Conservation (phyloP, 352 stramenopile species). For the Hyaloperonospora brassicae region DNA sequence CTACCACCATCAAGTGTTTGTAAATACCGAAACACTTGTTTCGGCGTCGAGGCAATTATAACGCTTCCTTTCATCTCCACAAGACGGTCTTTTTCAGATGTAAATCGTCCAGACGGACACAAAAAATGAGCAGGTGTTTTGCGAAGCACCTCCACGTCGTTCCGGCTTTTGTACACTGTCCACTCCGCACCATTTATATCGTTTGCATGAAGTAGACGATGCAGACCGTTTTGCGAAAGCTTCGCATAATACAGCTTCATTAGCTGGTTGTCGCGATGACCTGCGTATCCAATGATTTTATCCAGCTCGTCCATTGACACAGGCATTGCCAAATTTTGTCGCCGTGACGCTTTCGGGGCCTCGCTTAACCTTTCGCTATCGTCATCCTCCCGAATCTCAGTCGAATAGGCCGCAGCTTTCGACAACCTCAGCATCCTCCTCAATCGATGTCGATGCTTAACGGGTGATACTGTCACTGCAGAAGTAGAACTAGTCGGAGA, state of each 20-base stretch:
- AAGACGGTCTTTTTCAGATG: conserved; percentile 36
- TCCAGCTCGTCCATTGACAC: conserved; percentile 49
- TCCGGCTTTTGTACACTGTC: conserved; percentile 31
- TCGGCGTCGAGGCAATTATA: conserved; percentile 35
- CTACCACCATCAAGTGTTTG: conserved; percentile 42
- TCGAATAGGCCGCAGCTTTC: conserved; percentile 25
- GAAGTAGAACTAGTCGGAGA: conserved; percentile 20
- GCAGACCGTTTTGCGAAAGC: conserved; percentile 48
- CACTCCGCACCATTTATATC: conserved; percentile 32
- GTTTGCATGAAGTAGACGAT: conserved; percentile 41
- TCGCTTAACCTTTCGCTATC: conserved; percentile 22
- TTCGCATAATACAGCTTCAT: conserved; percentile 72
- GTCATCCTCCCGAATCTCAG: conserved; percentile 29
- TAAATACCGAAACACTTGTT: conserved; percentile 54
- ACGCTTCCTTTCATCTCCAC: conserved; percentile 74
- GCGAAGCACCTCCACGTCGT: conserved; percentile 33
- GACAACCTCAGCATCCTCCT: conserved; percentile 55
- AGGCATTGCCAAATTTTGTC: conserved; percentile 14
- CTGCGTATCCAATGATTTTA: conserved; percentile 46
- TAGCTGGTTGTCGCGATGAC: conserved; percentile 57
- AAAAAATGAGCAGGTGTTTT: conserved; percentile 33
- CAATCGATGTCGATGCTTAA: conserved; percentile 10
- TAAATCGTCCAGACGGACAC: conserved; percentile 17
- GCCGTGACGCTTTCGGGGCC: conserved; percentile 11
- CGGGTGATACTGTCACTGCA: conserved; percentile 19